Percentiles rank a stretch among this genome's conserved stretches.
phyloP scores from a whole-genome alignment of 345 rosid genomes.

The Acer saccharum region DNA sequence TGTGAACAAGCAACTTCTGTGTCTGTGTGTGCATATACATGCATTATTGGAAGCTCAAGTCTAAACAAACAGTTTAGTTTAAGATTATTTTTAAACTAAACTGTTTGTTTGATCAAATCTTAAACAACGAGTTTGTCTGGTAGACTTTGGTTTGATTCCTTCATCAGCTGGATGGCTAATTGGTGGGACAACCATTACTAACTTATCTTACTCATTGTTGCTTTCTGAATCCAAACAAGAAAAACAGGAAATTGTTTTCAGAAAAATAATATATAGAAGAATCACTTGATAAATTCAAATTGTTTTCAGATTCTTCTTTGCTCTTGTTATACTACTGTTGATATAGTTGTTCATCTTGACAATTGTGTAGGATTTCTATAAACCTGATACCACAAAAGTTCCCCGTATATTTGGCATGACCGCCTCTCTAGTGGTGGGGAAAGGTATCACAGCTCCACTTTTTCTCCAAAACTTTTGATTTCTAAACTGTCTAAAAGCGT shows the following conservation, averaged over 20 bases:
- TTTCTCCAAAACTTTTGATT: slow-evolving; percentile 5
- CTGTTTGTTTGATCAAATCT: background rate
- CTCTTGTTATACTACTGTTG: slow-evolving; percentile 9
- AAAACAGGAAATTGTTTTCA: background rate
- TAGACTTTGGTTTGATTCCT: background rate
- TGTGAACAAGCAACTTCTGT: too few species aligned
- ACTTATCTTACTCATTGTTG: background rate
- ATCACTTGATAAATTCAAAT: slow-evolving; percentile 4
- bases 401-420: slow-evolving; percentile 99
- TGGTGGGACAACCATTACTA: background rate
- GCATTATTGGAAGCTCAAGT: background rate
- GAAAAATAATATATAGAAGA: too few species aligned
- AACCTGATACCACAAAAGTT: slow-evolving; percentile 41
- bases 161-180: background rate
- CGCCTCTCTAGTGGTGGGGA: slow-evolving; percentile 91
- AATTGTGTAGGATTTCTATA: slow-evolving; percentile 61
- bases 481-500: slow-evolving; percentile 32
- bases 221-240: background rate
- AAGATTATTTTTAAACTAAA: background rate
- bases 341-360: slow-evolving; percentile 22
- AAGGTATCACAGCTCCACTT: slow-evolving; percentile 52
- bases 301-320: slow-evolving; percentile 1
- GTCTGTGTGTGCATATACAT: background rate
- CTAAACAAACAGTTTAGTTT: background rate
- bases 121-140: background rate